Evolutionary conservation across 2,329 filamentous ascomycete genomes (phyloP).

Genomic region (Colletotrichum eremochloae): DNA sequence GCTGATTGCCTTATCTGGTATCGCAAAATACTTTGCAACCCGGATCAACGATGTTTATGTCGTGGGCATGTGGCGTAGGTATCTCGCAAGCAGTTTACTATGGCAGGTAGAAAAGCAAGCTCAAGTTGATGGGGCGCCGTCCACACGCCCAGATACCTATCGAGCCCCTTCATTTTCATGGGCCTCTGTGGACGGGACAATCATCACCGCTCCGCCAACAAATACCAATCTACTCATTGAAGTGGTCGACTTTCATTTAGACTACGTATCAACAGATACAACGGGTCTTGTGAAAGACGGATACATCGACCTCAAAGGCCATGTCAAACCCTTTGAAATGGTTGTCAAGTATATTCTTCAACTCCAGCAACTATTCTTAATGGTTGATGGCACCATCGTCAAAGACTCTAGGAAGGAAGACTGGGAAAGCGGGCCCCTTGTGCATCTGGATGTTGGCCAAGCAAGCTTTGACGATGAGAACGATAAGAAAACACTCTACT

Average conservation of each 20-base stretch:
- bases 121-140: slow-evolving; percentile 23
- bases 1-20: slow-evolving; percentile 10
- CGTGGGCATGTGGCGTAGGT: slow-evolving; percentile 15
- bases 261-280: neutral
- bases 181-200: neutral
- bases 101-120: neutral
- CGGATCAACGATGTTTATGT: neutral
- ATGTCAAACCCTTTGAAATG: neutral
- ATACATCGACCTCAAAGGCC: slow-evolving; percentile 4
- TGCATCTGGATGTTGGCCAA: slow-evolving; percentile 12
- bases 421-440: neutral
- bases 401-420: neutral
- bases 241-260: neutral
- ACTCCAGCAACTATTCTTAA: neutral
- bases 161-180: slow-evolving; percentile 19
- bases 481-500: neutral
- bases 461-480: slow-evolving; percentile 13
- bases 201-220: fast-evolving
- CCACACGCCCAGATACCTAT: neutral
- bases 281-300: slow-evolving; percentile 18
- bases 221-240: slow-evolving; percentile 1
- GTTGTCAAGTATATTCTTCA: neutral
- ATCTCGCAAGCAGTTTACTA: neutral
- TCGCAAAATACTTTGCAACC: neutral
- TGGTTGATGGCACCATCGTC: neutral